Percentiles rank a stretch among this genome's conserved stretches.
Evolutionary conservation across 257 asterid genomes (phyloP).

Genomic region (Fraxinus cuspidata): DNA sequence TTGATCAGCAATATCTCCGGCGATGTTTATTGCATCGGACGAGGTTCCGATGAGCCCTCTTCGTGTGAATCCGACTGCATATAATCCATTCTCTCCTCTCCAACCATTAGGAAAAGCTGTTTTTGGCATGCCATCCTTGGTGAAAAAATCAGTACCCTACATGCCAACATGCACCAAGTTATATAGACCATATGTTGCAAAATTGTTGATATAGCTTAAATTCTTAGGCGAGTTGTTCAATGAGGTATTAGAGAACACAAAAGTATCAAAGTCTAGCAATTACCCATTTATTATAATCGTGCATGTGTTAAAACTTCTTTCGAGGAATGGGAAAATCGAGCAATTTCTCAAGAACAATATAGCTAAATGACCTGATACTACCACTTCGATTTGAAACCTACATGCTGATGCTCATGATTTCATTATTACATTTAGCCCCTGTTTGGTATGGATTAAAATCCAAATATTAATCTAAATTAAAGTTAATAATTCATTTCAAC

Average conservation of each 20-base stretch:
- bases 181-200: background rate
- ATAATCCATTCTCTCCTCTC: slow-evolving; percentile 85
- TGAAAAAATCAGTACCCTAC: slow-evolving; percentile 73
- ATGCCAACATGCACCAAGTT: background rate
- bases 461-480: too few species aligned
- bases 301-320: too few species aligned
- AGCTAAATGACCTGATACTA: too few species aligned
- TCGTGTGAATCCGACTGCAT: slow-evolving; percentile 84
- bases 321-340: too few species aligned
- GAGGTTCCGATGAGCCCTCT: slow-evolving; percentile 81
- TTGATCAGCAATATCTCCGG: slow-evolving; percentile 53
- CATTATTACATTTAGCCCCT: too few species aligned
- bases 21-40: slow-evolving; percentile 67
- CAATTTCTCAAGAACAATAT: too few species aligned
- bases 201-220: background rate
- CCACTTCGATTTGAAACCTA: too few species aligned
- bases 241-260: too few species aligned
- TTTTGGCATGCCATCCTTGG: slow-evolving; percentile 81
- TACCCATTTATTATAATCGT: too few species aligned
- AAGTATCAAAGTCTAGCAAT: too few species aligned
- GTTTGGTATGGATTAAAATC: too few species aligned
- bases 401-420: background rate
- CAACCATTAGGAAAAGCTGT: slow-evolving; percentile 83
- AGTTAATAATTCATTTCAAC: too few species aligned
- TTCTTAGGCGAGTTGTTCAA: background rate